These are phyloP conservation scores for Mesembryanthemum crystallinum DNA, from an alignment of 148 eudicot species.

Conservation along the genomic window DNA sequence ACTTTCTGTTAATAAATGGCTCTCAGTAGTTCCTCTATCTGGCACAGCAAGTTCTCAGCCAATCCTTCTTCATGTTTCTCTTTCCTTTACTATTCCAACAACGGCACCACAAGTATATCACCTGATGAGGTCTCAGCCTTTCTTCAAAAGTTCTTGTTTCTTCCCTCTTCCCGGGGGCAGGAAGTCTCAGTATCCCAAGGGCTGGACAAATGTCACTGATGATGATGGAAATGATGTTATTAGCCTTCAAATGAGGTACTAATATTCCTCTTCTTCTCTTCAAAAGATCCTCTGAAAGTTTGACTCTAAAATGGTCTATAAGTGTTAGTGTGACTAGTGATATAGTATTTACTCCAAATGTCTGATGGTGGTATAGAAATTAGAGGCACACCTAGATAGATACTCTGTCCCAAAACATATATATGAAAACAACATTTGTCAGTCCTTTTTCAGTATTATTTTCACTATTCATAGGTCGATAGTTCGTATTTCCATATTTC, in stretches of 20 bases:
- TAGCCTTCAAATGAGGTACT: constrained; percentile 82
- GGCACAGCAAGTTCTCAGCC: constrained; percentile 38
- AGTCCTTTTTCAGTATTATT: background rate
- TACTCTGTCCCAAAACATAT: background rate
- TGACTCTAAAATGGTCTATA: background rate
- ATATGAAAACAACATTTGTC: background rate
- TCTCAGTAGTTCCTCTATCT: constrained; percentile 54
- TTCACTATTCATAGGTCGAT: background rate
- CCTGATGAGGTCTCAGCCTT: constrained; percentile 45
- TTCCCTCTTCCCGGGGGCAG: constrained; percentile 45
- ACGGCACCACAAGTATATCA: constrained; percentile 52
- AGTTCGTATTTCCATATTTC: background rate
- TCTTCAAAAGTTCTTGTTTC: constrained; percentile 54
- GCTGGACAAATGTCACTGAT: constrained; percentile 54
- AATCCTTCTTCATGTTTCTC: constrained; percentile 56
- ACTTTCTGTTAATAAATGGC: constrained; percentile 76
- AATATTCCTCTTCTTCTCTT: background rate
- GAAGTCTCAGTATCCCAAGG: constrained; percentile 41
- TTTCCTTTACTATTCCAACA: constrained; percentile 69
- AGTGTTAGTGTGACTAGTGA: background rate
- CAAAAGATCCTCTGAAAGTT: background rate
- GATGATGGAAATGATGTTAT: constrained; percentile 63
- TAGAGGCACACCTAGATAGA: background rate
- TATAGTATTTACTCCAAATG: background rate
- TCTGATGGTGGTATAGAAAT: background rate